These are phyloP conservation scores for Rhodotorula kratochvilovae DNA, from an alignment of 768 basidiomycete species.

Conservation along the genomic window DNA sequence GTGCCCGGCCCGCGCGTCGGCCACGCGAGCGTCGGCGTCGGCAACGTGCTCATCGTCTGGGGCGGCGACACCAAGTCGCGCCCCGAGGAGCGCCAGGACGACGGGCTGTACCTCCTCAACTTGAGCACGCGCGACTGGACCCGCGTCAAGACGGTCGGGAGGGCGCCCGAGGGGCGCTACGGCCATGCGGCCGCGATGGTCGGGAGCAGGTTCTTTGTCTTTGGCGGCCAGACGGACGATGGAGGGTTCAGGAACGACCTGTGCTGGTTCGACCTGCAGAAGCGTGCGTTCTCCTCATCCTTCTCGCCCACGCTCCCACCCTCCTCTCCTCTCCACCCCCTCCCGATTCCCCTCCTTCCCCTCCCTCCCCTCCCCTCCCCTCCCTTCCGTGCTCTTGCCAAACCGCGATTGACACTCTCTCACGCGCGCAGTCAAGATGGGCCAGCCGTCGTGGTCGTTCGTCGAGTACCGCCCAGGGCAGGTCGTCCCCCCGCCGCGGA, in stretches of 20 bases:
- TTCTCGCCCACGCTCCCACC: too few species aligned
- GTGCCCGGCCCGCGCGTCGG: conserved; percentile 87
- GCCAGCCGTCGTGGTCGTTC: conserved; percentile 72
- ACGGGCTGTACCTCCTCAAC: conserved; percentile 87
- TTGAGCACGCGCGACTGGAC: conserved; percentile 94
- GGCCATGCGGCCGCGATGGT: conserved; percentile 93
- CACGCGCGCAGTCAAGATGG: conserved; percentile 63
- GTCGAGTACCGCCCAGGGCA: conserved; percentile 55
- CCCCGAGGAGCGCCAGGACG: conserved; percentile 74
- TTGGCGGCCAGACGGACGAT: conserved; percentile 90
- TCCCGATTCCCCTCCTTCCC: too few species aligned
- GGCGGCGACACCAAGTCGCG: conserved; percentile 84
- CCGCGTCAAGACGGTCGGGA: conserved; percentile 68
- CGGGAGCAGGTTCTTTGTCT: conserved; percentile 85
- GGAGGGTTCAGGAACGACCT: conserved; percentile 77
- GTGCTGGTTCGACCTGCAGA: conserved; percentile 93
- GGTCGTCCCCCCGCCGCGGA: conserved; percentile 68
- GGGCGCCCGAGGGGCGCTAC: conserved; percentile 80
- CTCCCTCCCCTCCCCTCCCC: too few species aligned
- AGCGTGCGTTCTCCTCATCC: conserved; percentile 57
- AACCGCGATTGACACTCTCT: neutral
- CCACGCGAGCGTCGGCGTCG: conserved; percentile 90
- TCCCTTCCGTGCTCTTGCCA: neutral
- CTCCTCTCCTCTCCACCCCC: neutral
- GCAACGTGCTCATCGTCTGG: conserved; percentile 94